A percentile compares a stretch with the other conserved stretches of the same genome.
Conservation (phyloP, 2,329 filamentous ascomycete genomes). For the Dactylellina drechsleri region DNA sequence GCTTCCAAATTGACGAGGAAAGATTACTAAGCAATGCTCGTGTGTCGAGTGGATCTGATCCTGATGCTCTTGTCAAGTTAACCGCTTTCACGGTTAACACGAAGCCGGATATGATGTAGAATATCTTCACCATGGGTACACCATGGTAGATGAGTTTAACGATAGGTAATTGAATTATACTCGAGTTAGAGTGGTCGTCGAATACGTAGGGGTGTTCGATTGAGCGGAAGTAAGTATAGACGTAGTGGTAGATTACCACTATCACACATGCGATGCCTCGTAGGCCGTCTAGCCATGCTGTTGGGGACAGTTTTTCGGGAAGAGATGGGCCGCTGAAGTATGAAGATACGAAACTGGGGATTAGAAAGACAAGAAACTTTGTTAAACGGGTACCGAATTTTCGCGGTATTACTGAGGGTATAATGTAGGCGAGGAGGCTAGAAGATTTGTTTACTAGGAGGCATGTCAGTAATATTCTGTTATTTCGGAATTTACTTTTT, state of each 20-base stretch:
- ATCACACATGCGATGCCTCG: conserved; percentile 27
- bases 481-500: too few species aligned
- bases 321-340: conserved; percentile 62
- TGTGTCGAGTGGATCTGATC: not conserved
- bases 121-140: conserved; percentile 39
- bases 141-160: conserved; percentile 29
- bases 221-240: not conserved
- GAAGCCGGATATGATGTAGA: conserved; percentile 38
- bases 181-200: conserved; percentile 10
- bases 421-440: conserved; percentile 14
- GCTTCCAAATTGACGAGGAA: conserved; percentile 34
- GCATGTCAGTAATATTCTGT: too few species aligned
- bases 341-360: conserved; percentile 60
- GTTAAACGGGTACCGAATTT: conserved; percentile 18
- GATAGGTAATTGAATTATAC: conserved; percentile 20
- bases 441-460: not conserved
- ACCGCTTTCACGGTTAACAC: conserved; percentile 30
- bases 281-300: conserved; percentile 39
- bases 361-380: conserved; percentile 19
- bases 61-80: conserved; percentile 10
- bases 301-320: conserved; percentile 23
- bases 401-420: conserved; percentile 8
- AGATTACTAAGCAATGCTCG: conserved; percentile 19
- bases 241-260: conserved; percentile 33
- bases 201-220: conserved; percentile 22